Evolutionary conservation across 257 asterid genomes (phyloP), one percentile per base, ranked within the genome.

Genomic region (Eustoma russellianum): DNA sequence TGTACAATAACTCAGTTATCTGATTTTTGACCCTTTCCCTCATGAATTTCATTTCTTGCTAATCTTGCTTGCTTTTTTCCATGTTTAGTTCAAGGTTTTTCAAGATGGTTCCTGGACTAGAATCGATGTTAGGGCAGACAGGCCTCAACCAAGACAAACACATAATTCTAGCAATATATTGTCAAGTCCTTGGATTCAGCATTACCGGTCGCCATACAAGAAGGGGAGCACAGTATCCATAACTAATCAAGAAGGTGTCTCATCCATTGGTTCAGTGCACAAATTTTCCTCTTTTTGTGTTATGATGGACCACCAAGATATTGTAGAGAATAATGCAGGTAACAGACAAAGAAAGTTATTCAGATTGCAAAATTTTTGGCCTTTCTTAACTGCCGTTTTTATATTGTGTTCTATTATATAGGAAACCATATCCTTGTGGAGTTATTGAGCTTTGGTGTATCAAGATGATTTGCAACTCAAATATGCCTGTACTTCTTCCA

Each of bases 71-170:
- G 28, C 28, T 56, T 67, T 9, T 15, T 12, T 6, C n/a, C n/a
- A n/a, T 58, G 8, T 51, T 40, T 61, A 85, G 94, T 79, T 72
- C 72, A 85, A 85, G 83, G 81, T 70, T 59, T 72, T 75, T 56
- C 82, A 65, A 28, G 79, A 75, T 43, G 91, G 91, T 17, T 67
- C 65, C 67, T 74, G 81, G 85, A 70, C 72, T 43, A 81, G 70
- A 62, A 64, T 79, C 14, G 69, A 75, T 49, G 71, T 79, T 53
- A 61, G 53, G 55, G 69, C 59, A 69, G 86, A 73, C 0, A 69
- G 72, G 56, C 38, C 66, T 33, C 66, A 10, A 58, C 44, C 19
- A 10, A 68, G 59, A 53, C 59, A 68, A 57, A 57, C 53, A 52
- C 75, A 62, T 34, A 70, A 64, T 49, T 56, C 81, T 15, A 66